phyloP scores from a whole-genome alignment of 148 eudicot genomes.

The Vaccinium vitisidaea region DNA sequence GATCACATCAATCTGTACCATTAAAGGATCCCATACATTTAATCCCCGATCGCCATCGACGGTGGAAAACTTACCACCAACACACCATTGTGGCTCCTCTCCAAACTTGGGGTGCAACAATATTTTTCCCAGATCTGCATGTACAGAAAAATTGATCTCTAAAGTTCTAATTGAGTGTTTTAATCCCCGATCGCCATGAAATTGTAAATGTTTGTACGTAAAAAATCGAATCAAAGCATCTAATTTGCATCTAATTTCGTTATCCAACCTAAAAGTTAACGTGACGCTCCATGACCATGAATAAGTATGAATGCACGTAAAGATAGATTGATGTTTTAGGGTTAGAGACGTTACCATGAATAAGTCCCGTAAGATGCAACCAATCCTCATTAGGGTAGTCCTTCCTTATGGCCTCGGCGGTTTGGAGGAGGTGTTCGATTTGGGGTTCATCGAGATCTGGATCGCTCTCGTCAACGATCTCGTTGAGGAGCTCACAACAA shows the following conservation, averaged over 20 bases:
- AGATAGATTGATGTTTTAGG: neutral
- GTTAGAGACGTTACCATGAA: slow-evolving; percentile 22
- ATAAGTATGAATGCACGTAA: neutral
- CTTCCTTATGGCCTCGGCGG: slow-evolving; percentile 30
- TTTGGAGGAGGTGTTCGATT: slow-evolving; percentile 31
- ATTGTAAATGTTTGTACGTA: too few relatives aligned
- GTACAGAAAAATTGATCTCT: neutral
- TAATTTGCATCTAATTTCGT: too few relatives aligned
- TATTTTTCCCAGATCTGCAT: slow-evolving; percentile 24
- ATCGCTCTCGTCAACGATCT: slow-evolving; percentile 28
- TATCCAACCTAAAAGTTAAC: too few relatives aligned
- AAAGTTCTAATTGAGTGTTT: neutral
- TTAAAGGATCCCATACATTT: too few relatives aligned
- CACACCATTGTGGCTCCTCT: slow-evolving; percentile 33
- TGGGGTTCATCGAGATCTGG: slow-evolving; percentile 37
- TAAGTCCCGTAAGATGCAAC: slow-evolving; percentile 30
- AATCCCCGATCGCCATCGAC: neutral
- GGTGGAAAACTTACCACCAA: slow-evolving; percentile 24
- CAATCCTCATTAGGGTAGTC: slow-evolving; percentile 34
- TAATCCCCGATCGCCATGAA: too few relatives aligned
- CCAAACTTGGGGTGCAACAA: slow-evolving; percentile 27
- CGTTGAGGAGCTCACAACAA: slow-evolving; percentile 29
- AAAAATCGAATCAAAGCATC: too few relatives aligned
- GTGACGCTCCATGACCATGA: too few relatives aligned
- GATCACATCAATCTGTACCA: too few relatives aligned